Evolutionary conservation across 352 stramenopile species (phyloP).

Genomic region (Phytophthora syringae): DNA sequence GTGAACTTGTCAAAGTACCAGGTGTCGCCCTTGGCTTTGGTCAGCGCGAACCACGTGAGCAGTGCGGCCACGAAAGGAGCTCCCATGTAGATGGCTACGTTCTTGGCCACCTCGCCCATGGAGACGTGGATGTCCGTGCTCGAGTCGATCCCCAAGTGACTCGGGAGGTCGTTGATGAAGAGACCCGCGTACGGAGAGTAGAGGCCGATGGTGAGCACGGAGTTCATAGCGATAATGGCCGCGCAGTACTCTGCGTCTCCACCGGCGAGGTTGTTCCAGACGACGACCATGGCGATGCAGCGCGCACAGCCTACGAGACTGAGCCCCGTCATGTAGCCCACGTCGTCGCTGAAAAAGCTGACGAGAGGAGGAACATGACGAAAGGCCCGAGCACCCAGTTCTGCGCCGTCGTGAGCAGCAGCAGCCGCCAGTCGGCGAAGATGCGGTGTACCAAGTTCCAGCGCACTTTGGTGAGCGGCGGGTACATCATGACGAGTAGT

Average conservation of each 20-base stretch:
- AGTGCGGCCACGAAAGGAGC: conserved; percentile 50
- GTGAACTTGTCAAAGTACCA: conserved; percentile 62
- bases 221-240: conserved; percentile 74
- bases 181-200: conserved; percentile 67
- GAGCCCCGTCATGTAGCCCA: conserved; percentile 63
- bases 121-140: conserved; percentile 48
- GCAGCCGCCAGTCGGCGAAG: conserved; percentile 48
- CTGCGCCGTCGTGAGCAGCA: conserved; percentile 60
- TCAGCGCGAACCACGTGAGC: conserved; percentile 46
- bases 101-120: conserved; percentile 52
- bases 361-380: conserved; percentile 59
- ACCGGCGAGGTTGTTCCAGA: conserved; percentile 67
- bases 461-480: conserved; percentile 52
- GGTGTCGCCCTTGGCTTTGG: conserved; percentile 35
- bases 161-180: conserved; percentile 60
- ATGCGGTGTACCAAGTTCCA: conserved; percentile 63
- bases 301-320: conserved; percentile 67
- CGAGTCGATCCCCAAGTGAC: conserved; percentile 43
- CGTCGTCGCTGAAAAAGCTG: conserved; percentile 47
- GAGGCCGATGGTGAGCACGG: conserved; percentile 61
- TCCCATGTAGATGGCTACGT: conserved; percentile 70
- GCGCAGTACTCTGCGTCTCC: conserved; percentile 72
- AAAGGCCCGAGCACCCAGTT: conserved; percentile 68
- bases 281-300: conserved; percentile 82
- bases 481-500: conserved; percentile 69